A percentile compares a stretch with the other conserved stretches of the same genome.
Evolutionary conservation across 495 filamentous ascomycete genomes (phyloP).

Genomic region (Lophiotrema nucula): DNA sequence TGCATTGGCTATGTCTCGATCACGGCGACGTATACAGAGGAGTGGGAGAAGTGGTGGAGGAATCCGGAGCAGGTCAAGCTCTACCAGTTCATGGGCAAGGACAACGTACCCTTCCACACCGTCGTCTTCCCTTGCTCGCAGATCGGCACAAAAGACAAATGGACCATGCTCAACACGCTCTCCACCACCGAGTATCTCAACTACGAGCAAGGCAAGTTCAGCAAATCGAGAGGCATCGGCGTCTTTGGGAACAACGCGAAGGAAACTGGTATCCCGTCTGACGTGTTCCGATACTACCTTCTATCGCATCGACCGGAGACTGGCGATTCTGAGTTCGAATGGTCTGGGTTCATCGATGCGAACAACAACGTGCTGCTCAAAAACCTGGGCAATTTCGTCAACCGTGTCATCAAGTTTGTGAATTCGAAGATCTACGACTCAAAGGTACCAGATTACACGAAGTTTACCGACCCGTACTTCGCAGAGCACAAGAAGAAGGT

Average conservation of each 20-base stretch:
- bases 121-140: slow-evolving; percentile 90
- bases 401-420: slow-evolving; percentile 88
- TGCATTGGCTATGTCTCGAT: slow-evolving; percentile 96
- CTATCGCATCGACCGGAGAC: slow-evolving; percentile 85
- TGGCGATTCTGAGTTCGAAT: slow-evolving; percentile 85
- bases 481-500: slow-evolving; percentile 61
- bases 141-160: slow-evolving; percentile 77
- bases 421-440: slow-evolving; percentile 68
- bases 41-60: slow-evolving; percentile 97
- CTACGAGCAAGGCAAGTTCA: slow-evolving; percentile 95
- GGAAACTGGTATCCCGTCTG: slow-evolving; percentile 80
- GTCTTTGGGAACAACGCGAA: slow-evolving; percentile 89
- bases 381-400: slow-evolving; percentile 92
- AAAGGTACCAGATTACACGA: slow-evolving; percentile 67
- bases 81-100: slow-evolving; percentile 98
- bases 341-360: slow-evolving; percentile 75
- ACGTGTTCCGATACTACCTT: slow-evolving; percentile 93
- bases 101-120: slow-evolving; percentile 90
- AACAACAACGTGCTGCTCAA: slow-evolving; percentile 92
- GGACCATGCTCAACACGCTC: slow-evolving; percentile 88
- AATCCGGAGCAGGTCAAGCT: slow-evolving; percentile 84
- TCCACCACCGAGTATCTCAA: slow-evolving; percentile 94
- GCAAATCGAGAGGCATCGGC: slow-evolving; percentile 83
- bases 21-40: slow-evolving; percentile 83
- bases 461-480: slow-evolving; percentile 45